Evolutionary conservation across 768 basidiomycete genomes (phyloP).

Genomic region (Termitomyces bulborhizus): DNA sequence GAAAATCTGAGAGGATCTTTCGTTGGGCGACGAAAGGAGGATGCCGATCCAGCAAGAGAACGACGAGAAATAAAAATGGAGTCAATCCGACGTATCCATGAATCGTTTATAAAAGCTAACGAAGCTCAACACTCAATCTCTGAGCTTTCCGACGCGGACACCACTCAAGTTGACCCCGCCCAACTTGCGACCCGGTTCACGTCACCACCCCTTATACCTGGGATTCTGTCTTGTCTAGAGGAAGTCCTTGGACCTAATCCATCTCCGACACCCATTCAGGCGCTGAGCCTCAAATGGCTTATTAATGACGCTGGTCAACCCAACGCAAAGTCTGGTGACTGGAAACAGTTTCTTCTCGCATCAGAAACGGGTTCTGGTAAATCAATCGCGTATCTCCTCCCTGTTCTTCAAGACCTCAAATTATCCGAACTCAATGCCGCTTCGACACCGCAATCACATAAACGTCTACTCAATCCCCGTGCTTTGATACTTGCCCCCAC

Average conservation of each 20-base stretch:
- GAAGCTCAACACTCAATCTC: not conserved
- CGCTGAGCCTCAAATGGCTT: constrained; percentile 62
- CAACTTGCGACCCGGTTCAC: constrained; percentile 41
- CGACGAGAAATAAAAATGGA: not conserved
- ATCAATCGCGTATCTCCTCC: constrained; percentile 85
- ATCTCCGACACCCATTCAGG: constrained; percentile 74
- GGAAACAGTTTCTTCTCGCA: constrained; percentile 62
- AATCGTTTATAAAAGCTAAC: not conserved
- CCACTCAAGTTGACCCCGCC: not conserved
- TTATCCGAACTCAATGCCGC: constrained; percentile 35
- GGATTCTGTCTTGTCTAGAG: constrained; percentile 50
- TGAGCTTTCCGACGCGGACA: constrained; percentile 10
- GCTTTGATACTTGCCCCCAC: constrained; percentile 83
- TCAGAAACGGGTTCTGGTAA: constrained; percentile 92
- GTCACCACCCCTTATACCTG: constrained; percentile 65
- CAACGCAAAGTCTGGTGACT: constrained; percentile 18
- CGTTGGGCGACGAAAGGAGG: not conserved
- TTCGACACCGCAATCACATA: constrained; percentile 10
- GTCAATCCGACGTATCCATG: not conserved
- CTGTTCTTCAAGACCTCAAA: constrained; percentile 77
- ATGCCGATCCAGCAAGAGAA: not conserved
- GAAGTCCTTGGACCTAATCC: constrained; percentile 52
- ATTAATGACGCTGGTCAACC: constrained; percentile 24
- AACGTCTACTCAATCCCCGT: constrained; percentile 53
- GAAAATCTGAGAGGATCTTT: not conserved